These are phyloP conservation scores for Sporisorium reilianum DNA, from an alignment of 1,284 basidiomycete genomes.

Conservation along the genomic window DNA sequence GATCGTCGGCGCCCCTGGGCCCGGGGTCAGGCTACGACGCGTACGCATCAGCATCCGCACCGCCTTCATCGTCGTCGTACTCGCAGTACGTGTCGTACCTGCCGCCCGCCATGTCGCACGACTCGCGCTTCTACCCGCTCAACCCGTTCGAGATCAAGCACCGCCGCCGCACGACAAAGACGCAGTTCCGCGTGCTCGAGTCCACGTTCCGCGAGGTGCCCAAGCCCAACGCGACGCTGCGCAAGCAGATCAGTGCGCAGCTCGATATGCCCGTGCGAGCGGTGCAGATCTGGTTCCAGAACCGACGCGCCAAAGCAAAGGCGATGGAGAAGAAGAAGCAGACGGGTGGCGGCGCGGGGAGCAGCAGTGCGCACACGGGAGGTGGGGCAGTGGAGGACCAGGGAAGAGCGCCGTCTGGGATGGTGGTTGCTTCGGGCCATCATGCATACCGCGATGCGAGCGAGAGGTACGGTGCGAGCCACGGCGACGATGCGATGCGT, in stretches of 20 bases:
- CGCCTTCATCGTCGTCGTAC: constrained; percentile 6
- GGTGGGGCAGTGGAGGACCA: background rate
- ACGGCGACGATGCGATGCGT: constrained; percentile 6
- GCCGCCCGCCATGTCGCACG: constrained; percentile 16
- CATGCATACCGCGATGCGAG: constrained; percentile 6
- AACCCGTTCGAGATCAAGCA: constrained; percentile 66
- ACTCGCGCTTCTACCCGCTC: constrained; percentile 43
- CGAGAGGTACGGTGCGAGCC: constrained; percentile 1
- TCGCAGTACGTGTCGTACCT: constrained; percentile 38
- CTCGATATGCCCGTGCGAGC: constrained; percentile 60
- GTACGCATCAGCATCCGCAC: background rate
- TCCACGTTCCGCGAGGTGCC: constrained; percentile 57
- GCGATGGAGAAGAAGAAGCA: constrained; percentile 48
- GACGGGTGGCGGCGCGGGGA: background rate
- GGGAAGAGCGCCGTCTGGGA: constrained; percentile 3
- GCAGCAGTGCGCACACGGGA: too few species aligned
- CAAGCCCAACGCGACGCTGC: constrained; percentile 56
- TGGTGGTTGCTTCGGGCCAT: constrained; percentile 6
- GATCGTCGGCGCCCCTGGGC: constrained; percentile 4
- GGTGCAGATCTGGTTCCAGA: constrained; percentile 64
- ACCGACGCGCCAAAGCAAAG: constrained; percentile 62
- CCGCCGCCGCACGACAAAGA: constrained; percentile 59
- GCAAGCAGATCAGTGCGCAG: constrained; percentile 55
- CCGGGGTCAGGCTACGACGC: background rate
- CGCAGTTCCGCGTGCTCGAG: constrained; percentile 61